Evolutionary conservation across 345 rosid genomes (phyloP).

Genomic region (Psidium guajava): DNA sequence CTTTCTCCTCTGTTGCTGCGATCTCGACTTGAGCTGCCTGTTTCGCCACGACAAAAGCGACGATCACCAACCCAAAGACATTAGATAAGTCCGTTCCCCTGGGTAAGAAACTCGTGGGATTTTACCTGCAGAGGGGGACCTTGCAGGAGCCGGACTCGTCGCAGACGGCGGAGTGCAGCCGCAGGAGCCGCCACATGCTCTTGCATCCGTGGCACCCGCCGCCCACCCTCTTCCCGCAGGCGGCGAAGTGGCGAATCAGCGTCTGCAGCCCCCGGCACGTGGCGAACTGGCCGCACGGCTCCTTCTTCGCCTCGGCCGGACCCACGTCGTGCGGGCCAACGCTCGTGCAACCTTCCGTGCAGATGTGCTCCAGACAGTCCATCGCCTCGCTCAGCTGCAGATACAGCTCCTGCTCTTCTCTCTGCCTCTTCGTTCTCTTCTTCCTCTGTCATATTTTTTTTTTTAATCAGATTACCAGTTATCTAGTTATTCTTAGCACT

Average conservation of each 20-base stretch:
- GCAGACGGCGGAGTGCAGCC: slow-evolving; percentile 71
- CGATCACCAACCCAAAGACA: neutral
- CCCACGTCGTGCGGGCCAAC: slow-evolving; percentile 49
- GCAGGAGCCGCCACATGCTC: slow-evolving; percentile 81
- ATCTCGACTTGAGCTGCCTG: slow-evolving; percentile 30
- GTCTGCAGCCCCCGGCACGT: slow-evolving; percentile 73
- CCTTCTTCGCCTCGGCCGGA: slow-evolving; percentile 6
- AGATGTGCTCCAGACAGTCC: slow-evolving; percentile 86
- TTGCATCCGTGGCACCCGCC: slow-evolving; percentile 70
- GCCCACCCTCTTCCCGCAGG: slow-evolving; percentile 42
- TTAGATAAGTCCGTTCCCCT: too few species aligned
- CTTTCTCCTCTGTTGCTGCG: slow-evolving; percentile 17
- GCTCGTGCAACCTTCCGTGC: slow-evolving; percentile 68
- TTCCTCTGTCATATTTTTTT: slow-evolving; percentile 35
- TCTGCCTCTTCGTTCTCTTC: slow-evolving; percentile 43
- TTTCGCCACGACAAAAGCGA: neutral
- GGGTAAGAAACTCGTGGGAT: neutral
- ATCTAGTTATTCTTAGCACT: neutral
- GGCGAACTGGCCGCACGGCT: slow-evolving; percentile 42
- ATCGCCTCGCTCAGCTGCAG: slow-evolving; percentile 68
- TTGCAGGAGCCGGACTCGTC: slow-evolving; percentile 49
- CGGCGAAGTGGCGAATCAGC: slow-evolving; percentile 59
- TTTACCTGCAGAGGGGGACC: slow-evolving; percentile 91
- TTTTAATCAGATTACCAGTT: too few species aligned
- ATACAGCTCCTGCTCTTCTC: slow-evolving; percentile 43